These are phyloP conservation scores for Murraya koenigii DNA, from an alignment of 345 rosid species.

Conservation along the genomic window DNA sequence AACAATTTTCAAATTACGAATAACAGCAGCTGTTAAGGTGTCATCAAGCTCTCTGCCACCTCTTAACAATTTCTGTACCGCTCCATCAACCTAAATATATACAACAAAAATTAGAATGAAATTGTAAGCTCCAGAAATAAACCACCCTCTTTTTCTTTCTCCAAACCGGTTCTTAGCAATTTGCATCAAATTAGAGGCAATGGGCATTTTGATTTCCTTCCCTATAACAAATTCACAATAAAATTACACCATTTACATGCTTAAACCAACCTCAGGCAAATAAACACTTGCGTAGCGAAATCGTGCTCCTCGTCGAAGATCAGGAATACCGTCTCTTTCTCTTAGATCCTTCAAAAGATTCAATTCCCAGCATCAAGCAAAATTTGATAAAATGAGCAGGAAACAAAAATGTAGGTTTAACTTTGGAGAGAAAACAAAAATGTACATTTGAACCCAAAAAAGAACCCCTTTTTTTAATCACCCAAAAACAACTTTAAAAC, in stretches of 20 bases:
- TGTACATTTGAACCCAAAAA: conserved; percentile 1
- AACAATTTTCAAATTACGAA: conserved; percentile 77
- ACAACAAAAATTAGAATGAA: conserved; percentile 23
- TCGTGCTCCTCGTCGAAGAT: conserved; percentile 84
- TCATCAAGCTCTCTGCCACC: conserved; percentile 76
- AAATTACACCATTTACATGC: conserved; percentile 10
- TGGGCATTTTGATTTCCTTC: conserved; percentile 17
- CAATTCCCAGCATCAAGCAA: conserved; percentile 14
- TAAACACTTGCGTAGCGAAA: conserved; percentile 76
- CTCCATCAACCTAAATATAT: conserved; percentile 56
- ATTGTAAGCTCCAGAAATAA: neutral
- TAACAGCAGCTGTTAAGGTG: conserved; percentile 59
- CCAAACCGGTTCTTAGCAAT: conserved; percentile 9
- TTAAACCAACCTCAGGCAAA: conserved; percentile 70
- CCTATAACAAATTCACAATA: neutral
- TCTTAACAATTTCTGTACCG: conserved; percentile 56
- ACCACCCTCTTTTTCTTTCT: conserved; percentile 1
- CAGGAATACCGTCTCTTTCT: conserved; percentile 90
- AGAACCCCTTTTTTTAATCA: no score
- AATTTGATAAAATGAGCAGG: neutral
- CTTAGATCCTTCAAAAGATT: conserved; percentile 57
- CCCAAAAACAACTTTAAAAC: neutral
- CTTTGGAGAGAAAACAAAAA: neutral
- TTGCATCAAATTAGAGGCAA: conserved; percentile 9
- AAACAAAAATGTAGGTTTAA: neutral